Percentiles rank a stretch among this genome's conserved stretches.
These are phyloP conservation scores for Exophiala dermatitidis DNA, from an alignment of 2,329 filamentous ascomycete genomes.

Conservation along the genomic window DNA sequence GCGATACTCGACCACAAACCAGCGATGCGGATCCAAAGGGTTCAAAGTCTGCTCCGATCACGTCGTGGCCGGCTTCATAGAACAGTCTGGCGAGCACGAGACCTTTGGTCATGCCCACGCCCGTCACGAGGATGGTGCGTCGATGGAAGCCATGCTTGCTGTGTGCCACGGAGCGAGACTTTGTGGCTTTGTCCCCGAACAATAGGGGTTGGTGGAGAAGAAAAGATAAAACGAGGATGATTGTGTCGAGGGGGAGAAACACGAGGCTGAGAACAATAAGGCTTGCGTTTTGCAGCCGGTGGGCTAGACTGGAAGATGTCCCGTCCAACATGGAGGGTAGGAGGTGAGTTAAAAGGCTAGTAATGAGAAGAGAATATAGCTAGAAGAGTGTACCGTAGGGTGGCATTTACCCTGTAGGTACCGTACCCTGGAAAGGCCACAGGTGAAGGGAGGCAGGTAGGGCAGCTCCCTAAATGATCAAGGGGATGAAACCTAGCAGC, in stretches of 20 bases:
- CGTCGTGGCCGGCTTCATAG: slow-evolving; percentile 57
- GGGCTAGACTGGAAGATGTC: slow-evolving; percentile 32
- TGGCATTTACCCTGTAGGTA: too few species aligned
- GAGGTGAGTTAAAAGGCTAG: not conserved
- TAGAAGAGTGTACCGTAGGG: too few species aligned
- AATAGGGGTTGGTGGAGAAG: slow-evolving; percentile 26
- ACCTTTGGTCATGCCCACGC: slow-evolving; percentile 65
- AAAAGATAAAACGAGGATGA: slow-evolving; percentile 38
- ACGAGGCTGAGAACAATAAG: slow-evolving; percentile 38
- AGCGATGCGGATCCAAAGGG: slow-evolving; percentile 35
- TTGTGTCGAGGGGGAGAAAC: slow-evolving; percentile 46
- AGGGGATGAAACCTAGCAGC: too few species aligned
- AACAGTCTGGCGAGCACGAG: slow-evolving; percentile 60
- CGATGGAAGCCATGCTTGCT: slow-evolving; percentile 35
- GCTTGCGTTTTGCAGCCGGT: slow-evolving; percentile 43
- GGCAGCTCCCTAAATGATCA: too few species aligned
- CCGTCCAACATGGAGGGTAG: slow-evolving; percentile 32
- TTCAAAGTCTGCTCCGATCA: slow-evolving; percentile 63
- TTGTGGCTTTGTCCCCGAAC: slow-evolving; percentile 27
- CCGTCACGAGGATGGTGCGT: slow-evolving; percentile 61
- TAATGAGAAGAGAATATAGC: not conserved
- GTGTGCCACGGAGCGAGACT: slow-evolving; percentile 27
- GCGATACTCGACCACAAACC: slow-evolving; percentile 53
- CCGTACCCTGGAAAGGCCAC: too few species aligned
- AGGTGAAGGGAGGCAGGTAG: too few species aligned